Conservation (phyloP, 2,329 filamentous ascomycete species). For the Beauveria brongniartii region DNA sequence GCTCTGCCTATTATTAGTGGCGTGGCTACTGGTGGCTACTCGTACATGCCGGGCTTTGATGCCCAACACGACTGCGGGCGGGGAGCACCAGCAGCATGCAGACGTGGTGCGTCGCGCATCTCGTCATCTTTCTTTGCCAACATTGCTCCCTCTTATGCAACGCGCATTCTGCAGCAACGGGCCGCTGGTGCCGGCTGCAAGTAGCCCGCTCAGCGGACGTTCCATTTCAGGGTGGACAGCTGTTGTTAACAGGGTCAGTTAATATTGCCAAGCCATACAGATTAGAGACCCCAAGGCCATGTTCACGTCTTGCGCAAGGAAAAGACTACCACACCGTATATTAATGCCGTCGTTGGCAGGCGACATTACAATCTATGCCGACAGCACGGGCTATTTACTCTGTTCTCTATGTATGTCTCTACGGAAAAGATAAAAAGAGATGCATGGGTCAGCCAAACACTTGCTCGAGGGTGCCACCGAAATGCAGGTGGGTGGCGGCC, state of each 20-base stretch:
- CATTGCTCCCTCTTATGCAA: neutral
- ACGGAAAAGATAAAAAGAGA: neutral
- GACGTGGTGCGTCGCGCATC: neutral
- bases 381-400: too few relatives aligned
- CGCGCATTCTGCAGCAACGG: conserved; percentile 6
- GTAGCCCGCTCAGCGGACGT: neutral
- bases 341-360: neutral
- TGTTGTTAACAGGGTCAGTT: neutral
- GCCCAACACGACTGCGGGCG: conserved; percentile 10
- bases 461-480: neutral
- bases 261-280: neutral
- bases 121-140: neutral
- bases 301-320: neutral
- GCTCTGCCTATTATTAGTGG: neutral
- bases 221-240: neutral
- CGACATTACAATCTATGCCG: neutral
- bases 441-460: neutral
- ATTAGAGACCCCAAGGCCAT: neutral
- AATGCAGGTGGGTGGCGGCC: neutral
- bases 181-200: conserved; percentile 7
- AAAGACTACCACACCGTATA: conserved; percentile 1
- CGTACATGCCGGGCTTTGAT: conserved; percentile 7
- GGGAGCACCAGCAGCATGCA: conserved; percentile 1
- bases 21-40: conserved; percentile 1
- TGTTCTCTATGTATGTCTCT: too few relatives aligned